phyloP scores from a whole-genome alignment of 2,329 filamentous ascomycete species.

The Byssoonygena ceratinophila region DNA sequence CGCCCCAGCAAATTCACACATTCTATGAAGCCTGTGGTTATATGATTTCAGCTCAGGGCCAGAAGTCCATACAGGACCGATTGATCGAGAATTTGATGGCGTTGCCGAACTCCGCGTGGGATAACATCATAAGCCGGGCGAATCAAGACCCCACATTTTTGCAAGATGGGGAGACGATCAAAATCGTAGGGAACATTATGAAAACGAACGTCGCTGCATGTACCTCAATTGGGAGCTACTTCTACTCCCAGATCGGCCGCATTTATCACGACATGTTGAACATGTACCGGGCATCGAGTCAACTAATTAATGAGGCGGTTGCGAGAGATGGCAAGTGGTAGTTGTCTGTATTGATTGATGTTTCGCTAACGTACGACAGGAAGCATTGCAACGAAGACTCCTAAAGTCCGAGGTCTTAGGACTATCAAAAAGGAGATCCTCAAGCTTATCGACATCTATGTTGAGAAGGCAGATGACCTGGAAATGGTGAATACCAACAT shows the following conservation, averaged over 20 bases:
- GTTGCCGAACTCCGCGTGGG: conserved; percentile 88
- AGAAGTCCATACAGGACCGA: conserved; percentile 86
- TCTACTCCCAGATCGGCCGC: conserved; percentile 92
- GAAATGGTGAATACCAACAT: conserved; percentile 88
- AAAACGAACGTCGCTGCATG: conserved; percentile 99
- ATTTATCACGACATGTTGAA: conserved; percentile 98
- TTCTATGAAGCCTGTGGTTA: conserved; percentile 99
- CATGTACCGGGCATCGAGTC: conserved; percentile 97
- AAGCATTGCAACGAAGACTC: conserved; percentile 92
- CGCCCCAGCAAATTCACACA: conserved; percentile 93
- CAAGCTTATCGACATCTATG: conserved; percentile 95
- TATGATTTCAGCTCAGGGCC: conserved; percentile 96
- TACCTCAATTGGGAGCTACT: conserved; percentile 90
- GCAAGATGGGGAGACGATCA: conserved; percentile 89
- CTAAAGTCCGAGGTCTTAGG: conserved; percentile 83
- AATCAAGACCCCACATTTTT: conserved; percentile 75
- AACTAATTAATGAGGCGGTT: conserved; percentile 88
- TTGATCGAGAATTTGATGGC: conserved; percentile 86
- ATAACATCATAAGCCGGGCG: conserved; percentile 81
- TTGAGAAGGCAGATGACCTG: conserved; percentile 93
- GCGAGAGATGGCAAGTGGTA: conserved; percentile 57
- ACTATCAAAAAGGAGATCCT: conserved; percentile 99
- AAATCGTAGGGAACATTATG: conserved; percentile 99
- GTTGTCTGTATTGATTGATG: neutral
- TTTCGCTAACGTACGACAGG: conserved; percentile 40